A percentile compares a stretch with the other conserved stretches of the same genome.
Conservation (phyloP, 352 stramenopile species). For the Globisporangium emineosum region DNA sequence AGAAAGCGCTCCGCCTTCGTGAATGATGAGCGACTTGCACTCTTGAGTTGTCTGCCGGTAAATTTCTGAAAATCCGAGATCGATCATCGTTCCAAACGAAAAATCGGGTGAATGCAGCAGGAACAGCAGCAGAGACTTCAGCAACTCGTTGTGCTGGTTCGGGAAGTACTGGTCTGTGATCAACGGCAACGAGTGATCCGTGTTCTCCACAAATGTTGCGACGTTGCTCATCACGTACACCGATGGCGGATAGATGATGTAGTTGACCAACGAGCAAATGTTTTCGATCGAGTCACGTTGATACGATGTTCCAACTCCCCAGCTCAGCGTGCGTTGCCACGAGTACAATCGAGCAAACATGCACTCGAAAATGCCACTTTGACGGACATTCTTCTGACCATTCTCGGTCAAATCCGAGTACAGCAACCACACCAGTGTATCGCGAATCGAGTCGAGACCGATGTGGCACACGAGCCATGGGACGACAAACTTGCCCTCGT, state of each 20-base stretch:
- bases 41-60: conserved; percentile 67
- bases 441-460: conserved; percentile 78
- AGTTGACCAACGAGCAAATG: conserved; percentile 82
- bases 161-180: conserved; percentile 84
- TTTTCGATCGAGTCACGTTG: conserved; percentile 87
- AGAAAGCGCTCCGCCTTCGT: conserved; percentile 79
- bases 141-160: conserved; percentile 72
- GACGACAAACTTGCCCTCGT: conserved; percentile 67
- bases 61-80: conserved; percentile 78
- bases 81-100: conserved; percentile 72
- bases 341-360: conserved; percentile 76
- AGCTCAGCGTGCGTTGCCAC: conserved; percentile 80
- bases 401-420: conserved; percentile 80
- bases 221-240: conserved; percentile 86
- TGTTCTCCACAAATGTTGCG: conserved; percentile 83
- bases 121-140: conserved; percentile 78
- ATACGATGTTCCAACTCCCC: conserved; percentile 79
- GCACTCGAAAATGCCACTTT: conserved; percentile 72
- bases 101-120: conserved; percentile 55
- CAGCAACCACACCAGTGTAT: conserved; percentile 80
- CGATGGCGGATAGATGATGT: conserved; percentile 82
- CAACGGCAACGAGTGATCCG: conserved; percentile 74
- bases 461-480: conserved; percentile 81
- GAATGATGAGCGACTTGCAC: conserved; percentile 48
- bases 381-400: conserved; percentile 55